These are phyloP conservation scores for Fusarium sp. DNA, from an alignment of 2,329 filamentous ascomycete genomes.

Conservation along the genomic window DNA sequence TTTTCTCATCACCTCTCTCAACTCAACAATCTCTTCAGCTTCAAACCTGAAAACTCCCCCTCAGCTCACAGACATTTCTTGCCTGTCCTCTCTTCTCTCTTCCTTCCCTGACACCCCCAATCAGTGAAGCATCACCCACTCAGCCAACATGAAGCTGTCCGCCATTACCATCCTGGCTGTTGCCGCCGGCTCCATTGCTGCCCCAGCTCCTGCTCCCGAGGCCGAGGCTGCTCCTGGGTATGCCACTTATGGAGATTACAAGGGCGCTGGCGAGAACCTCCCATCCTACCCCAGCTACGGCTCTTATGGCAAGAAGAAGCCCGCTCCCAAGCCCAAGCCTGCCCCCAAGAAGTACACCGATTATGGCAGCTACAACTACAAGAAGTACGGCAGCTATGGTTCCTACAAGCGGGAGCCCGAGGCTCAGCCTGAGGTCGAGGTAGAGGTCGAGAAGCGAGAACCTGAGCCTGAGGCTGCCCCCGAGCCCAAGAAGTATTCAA, in stretches of 20 bases:
- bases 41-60: neutral
- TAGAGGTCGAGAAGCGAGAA: constrained; percentile 7
- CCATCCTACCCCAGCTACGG: constrained; percentile 18
- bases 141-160: constrained; percentile 52
- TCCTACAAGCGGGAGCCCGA: constrained; percentile 21
- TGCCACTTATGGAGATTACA: constrained; percentile 16
- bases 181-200: constrained; percentile 45
- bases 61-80: no score
- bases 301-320: constrained; percentile 7
- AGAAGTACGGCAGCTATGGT: constrained; percentile 29
- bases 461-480: constrained; percentile 8
- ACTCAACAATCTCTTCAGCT: constrained; percentile 11
- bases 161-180: constrained; percentile 45
- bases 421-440: neutral
- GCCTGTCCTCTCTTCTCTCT: neutral
- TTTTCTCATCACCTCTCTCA: constrained; percentile 15
- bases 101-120: neutral
- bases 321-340: constrained; percentile 17
- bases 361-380: constrained; percentile 35
- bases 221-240: constrained; percentile 33
- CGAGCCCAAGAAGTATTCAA: neutral
- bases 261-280: constrained; percentile 16
- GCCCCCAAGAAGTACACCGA: constrained; percentile 21
- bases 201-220: constrained; percentile 43
- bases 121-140: neutral